phyloP scores from a whole-genome alignment of 208 protist genomes.

The Porcisia deanei region DNA sequence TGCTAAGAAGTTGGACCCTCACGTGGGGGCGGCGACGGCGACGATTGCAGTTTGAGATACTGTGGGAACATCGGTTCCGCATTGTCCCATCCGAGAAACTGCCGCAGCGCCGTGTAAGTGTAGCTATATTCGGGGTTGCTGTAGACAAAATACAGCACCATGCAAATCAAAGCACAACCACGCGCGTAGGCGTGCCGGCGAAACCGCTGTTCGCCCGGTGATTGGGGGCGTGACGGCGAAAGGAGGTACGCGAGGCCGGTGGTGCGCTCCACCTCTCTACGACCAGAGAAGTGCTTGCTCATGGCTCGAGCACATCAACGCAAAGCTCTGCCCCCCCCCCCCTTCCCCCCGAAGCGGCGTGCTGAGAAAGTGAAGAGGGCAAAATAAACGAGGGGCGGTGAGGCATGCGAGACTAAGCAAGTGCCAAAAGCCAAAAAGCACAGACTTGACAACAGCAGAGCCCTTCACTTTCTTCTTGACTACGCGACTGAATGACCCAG shows the following conservation, averaged over 20 bases:
- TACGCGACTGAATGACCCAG: no score
- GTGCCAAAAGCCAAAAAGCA: no score
- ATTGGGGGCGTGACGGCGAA: conserved; percentile 43
- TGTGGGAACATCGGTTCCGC: conserved; percentile 60
- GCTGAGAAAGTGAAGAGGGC: no score
- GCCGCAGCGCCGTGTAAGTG: conserved; percentile 54
- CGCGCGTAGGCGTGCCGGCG: conserved; percentile 59
- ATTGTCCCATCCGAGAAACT: conserved; percentile 43
- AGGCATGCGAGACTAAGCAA: no score
- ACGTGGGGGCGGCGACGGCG: neutral
- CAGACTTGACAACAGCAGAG: no score
- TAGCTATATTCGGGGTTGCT: conserved; percentile 87
- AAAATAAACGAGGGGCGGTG: no score
- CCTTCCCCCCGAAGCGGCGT: no score
- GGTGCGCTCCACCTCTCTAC: conserved; percentile 38
- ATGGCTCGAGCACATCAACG: conserved; percentile 20
- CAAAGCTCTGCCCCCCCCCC: neutral
- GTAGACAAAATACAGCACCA: conserved; percentile 81
- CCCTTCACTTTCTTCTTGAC: no score
- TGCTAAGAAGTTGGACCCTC: neutral
- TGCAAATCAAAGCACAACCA: conserved; percentile 27
- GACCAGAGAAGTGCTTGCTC: conserved; percentile 64
- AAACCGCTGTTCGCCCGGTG: conserved; percentile 55
- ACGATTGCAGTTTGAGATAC: conserved; percentile 40
- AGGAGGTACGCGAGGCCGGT: conserved; percentile 57